These are phyloP conservation scores for Acanthamoeba divionensis DNA, from an alignment of 208 protist species.

Conservation along the genomic window DNA sequence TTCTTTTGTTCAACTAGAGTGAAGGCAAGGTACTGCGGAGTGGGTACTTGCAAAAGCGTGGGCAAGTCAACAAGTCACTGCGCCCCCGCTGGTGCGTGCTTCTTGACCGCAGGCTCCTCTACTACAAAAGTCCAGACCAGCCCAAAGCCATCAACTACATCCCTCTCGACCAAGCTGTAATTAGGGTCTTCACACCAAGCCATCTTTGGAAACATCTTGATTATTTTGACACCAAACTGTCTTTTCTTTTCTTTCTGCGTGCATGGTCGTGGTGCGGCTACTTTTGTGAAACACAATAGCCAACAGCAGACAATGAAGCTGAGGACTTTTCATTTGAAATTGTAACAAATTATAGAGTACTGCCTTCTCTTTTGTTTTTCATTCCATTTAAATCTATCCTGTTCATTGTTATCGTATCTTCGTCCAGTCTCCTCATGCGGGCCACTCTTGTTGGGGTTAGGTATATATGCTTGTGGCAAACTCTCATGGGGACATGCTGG, in stretches of 20 bases:
- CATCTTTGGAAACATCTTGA: no score
- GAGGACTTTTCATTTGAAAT: not conserved
- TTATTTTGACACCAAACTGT: no score
- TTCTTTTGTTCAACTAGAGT: no score
- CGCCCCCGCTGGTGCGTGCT: not conserved
- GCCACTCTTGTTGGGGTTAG: no score
- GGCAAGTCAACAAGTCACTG: not conserved
- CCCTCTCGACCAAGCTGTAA: not conserved
- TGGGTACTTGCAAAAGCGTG: not conserved
- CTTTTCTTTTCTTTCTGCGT: no score
- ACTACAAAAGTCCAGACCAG: not conserved
- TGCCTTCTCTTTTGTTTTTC: not conserved
- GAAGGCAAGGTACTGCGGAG: not conserved
- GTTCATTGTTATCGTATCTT: no score
- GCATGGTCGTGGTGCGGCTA: no score
- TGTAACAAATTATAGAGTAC: not conserved
- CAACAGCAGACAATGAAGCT: not conserved
- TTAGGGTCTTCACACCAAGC: not conserved
- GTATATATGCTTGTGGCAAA: not conserved
- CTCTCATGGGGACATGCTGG: not conserved
- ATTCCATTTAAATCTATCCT: not conserved
- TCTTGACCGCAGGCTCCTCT: not conserved
- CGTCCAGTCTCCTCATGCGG: no score
- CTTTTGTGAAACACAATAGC: no score
- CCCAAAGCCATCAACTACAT: constrained; percentile 17